Base-by-base conservation (phyloP, 768 basidiomycete genomes). In the Gymnopilus dilepis region DNA sequence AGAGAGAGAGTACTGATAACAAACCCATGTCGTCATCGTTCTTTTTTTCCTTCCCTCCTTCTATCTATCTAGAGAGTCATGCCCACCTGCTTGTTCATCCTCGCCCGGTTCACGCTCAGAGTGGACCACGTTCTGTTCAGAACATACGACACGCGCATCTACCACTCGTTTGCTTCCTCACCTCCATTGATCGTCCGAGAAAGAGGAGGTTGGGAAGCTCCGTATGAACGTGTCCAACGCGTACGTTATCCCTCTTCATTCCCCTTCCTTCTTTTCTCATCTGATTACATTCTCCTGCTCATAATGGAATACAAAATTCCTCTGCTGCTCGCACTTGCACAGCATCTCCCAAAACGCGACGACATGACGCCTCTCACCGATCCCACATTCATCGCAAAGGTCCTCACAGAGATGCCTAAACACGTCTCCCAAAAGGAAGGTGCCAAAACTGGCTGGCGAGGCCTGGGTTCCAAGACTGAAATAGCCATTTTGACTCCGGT, bases 121-220 rank as follows among this genome's bases (percentile, higher is more conserved):
- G 95, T 99, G 50, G 97, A 99, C 72, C 86, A 90, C 57, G 97
- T 99, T 45, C 86, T 99, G 50, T 99, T 99, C 77, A 85, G 97
- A 42, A 85, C 86, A 37, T 87, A 84, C 67, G 97, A 99, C 69
- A 95, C 95, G 0, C 84, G 97, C 41, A 79, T 97, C 50, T 99
- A 92, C 69, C 93, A 97, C 72, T 89, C 90, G 0, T 94, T 98
- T 65, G 59, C 65, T n/a, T 71, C 81, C 0, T 84, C 86, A 8
- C 83, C 86, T 6, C 85, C 86, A 0, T 70, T 85, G 31, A 72
- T 99, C 40, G 82, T 98, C 4, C 84, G 92, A 40, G 95, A 99
- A 72, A 79, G 83, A 19, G 88, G 86, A 58, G 97, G 97, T 4
- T 94, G 95, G 90, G 95, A 99, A 75, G 94, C 92, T 19, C 84